These are phyloP conservation scores for Tirmania nivea DNA, from an alignment of 495 filamentous ascomycete species.

Conservation along the genomic window DNA sequence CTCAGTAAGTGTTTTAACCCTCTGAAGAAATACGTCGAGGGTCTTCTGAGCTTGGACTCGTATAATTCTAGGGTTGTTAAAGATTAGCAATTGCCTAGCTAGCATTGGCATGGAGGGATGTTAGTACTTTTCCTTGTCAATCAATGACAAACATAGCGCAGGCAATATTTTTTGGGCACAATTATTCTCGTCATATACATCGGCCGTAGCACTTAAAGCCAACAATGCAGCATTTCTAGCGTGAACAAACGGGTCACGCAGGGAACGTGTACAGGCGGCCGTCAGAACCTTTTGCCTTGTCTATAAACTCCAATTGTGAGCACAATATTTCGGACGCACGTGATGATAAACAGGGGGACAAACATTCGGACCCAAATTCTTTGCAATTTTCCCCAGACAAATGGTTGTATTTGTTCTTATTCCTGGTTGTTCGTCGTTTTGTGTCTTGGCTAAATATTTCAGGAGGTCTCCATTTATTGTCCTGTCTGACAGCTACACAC, in stretches of 20 bases:
- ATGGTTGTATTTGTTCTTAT: conserved; percentile 97
- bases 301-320: conserved; percentile 5
- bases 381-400: conserved; percentile 85
- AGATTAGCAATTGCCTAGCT: conserved; percentile 14
- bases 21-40: conserved; percentile 68
- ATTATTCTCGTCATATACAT: conserved; percentile 76
- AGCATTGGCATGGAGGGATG: neutral
- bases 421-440: conserved; percentile 92
- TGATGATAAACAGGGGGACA: conserved; percentile 5
- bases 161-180: conserved; percentile 68
- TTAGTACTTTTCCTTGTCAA: neutral
- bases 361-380: conserved; percentile 54
- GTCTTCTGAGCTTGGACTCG: conserved; percentile 83
- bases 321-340: neutral
- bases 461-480: conserved; percentile 84
- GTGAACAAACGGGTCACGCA: conserved; percentile 85
- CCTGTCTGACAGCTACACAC: conserved; percentile 47
- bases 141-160: conserved; percentile 25
- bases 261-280: conserved; percentile 71
- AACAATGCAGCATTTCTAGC: conserved; percentile 73
- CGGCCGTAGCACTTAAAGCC: conserved; percentile 62
- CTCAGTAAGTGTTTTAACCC: conserved; percentile 52
- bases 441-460: conserved; percentile 78
- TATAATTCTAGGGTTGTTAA: conserved; percentile 83
- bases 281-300: conserved; percentile 74